Evolutionary conservation across 495 filamentous ascomycete species (phyloP).

Genomic region (Lineolata rhizophorae): DNA sequence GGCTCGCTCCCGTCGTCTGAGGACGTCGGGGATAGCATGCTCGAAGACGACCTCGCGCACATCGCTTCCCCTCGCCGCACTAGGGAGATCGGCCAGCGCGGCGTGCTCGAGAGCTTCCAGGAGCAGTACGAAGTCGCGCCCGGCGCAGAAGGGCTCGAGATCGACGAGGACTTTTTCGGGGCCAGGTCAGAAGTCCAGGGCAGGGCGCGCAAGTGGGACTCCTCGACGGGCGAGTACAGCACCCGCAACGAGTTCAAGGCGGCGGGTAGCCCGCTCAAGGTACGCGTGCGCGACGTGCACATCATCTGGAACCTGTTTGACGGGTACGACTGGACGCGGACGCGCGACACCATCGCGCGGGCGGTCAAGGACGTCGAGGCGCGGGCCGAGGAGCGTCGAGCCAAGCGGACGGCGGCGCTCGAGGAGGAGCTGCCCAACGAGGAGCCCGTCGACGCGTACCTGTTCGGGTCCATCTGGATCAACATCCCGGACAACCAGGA

Average conservation of each 20-base stretch:
- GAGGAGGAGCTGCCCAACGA: constrained; percentile 51
- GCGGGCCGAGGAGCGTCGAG: constrained; percentile 49
- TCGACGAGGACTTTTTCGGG: constrained; percentile 67
- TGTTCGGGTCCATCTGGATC: constrained; percentile 98
- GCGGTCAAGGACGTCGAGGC: constrained; percentile 71
- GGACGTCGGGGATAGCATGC: constrained; percentile 25
- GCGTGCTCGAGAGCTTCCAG: constrained; percentile 29
- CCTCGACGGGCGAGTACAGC: constrained; percentile 48
- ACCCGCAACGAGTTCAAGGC: constrained; percentile 36
- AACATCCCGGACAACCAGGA: constrained; percentile 74
- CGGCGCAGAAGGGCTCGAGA: constrained; percentile 28
- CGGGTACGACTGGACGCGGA: constrained; percentile 88
- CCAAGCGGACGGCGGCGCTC: constrained; percentile 25
- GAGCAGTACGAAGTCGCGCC: constrained; percentile 31
- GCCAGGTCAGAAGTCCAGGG: constrained; percentile 34
- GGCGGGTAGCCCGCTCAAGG: constrained; percentile 46
- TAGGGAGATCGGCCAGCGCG: neutral
- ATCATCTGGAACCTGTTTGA: constrained; percentile 97
- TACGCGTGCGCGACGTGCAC: constrained; percentile 68
- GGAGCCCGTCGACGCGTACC: constrained; percentile 74
- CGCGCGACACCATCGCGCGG: constrained; percentile 60
- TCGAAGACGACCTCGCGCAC: constrained; percentile 22
- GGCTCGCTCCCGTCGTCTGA: constrained; percentile 18
- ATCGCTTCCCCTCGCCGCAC: constrained; percentile 5
- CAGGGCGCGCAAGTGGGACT: constrained; percentile 61